Evolutionary conservation across 2,329 filamentous ascomycete species (phyloP).

Genomic region (Phialocephala subalpina): DNA sequence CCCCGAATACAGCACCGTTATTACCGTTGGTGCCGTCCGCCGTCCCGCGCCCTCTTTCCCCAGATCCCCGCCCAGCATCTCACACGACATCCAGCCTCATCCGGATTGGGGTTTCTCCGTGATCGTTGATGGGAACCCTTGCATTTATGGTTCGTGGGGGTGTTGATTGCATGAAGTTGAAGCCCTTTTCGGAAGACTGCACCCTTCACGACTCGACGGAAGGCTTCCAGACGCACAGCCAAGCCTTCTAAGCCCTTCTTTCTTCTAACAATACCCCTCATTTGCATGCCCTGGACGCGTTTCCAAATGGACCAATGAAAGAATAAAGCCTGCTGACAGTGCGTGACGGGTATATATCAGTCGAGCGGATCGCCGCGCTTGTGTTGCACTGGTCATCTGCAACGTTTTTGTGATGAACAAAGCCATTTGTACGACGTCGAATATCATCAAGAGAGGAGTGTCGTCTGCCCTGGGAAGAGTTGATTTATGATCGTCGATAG

Average conservation of each 20-base stretch:
- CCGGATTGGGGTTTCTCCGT: constrained; percentile 1
- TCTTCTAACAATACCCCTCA: constrained; percentile 7
- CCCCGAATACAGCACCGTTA: not conserved
- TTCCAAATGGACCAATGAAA: not conserved
- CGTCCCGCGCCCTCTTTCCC: not conserved
- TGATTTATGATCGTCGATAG: not conserved
- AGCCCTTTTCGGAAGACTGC: not conserved
- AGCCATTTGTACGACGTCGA: not conserved
- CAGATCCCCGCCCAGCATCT: not conserved
- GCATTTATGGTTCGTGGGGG: not conserved
- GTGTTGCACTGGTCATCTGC: not conserved
- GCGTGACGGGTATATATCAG: constrained; percentile 14
- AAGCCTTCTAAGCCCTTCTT: not conserved
- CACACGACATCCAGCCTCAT: constrained; percentile 1
- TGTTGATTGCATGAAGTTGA: not conserved
- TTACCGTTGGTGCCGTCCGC: not conserved
- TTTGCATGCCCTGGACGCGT: not conserved
- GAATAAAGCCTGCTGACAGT: not conserved
- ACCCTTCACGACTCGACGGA: not conserved
- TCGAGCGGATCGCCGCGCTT: not conserved
- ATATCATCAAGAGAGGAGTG: constrained; percentile 4
- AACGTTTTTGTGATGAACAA: not conserved
- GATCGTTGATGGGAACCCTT: not conserved
- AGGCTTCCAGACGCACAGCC: not conserved
- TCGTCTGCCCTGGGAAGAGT: not conserved